A percentile compares a stretch with the other conserved stretches of the same genome.
phyloP scores from a whole-genome alignment of 2,329 filamentous ascomycete genomes.

The Monilinia polystroma region DNA sequence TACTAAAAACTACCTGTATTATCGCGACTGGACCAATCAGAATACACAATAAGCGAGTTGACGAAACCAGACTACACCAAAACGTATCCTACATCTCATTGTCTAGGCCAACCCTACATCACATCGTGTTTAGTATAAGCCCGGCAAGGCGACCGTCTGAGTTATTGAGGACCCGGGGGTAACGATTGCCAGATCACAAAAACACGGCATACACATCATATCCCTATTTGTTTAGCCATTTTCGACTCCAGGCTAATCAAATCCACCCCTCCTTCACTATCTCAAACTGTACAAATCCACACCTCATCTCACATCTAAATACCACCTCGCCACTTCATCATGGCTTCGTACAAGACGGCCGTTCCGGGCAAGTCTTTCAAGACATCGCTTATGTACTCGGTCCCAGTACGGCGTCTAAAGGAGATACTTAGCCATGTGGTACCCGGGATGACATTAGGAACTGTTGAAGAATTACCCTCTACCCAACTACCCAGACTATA shows the following conservation, averaged over 20 bases:
- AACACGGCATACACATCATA: slow-evolving; percentile 5
- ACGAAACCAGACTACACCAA: slow-evolving; percentile 7
- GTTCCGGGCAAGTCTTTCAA: slow-evolving; percentile 31
- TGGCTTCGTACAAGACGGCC: slow-evolving; percentile 34
- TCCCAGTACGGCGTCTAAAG: slow-evolving; percentile 38
- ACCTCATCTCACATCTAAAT: not conserved
- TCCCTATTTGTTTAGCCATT: slow-evolving; percentile 3
- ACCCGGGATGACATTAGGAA: slow-evolving; percentile 33
- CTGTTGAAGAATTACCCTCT: slow-evolving; percentile 39
- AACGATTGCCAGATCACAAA: slow-evolving; percentile 9
- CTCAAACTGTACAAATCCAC: slow-evolving; percentile 1
- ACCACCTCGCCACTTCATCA: slow-evolving; percentile 19
- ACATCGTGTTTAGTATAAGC: slow-evolving; percentile 4
- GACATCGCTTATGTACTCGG: slow-evolving; percentile 37
- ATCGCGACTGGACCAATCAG: slow-evolving; percentile 9
- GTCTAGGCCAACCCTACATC: slow-evolving; percentile 16
- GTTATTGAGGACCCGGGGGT: not conserved
- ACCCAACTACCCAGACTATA: slow-evolving; percentile 39
- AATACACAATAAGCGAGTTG: slow-evolving; percentile 12
- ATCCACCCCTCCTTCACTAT: not conserved
- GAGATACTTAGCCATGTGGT: slow-evolving; percentile 37
- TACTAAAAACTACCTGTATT: not conserved
- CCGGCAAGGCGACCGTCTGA: slow-evolving; percentile 1
- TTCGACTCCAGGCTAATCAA: not conserved
- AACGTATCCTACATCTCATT: not conserved